Base-by-base conservation (phyloP, 805 yeast species). In the Ogataea corticis region DNA sequence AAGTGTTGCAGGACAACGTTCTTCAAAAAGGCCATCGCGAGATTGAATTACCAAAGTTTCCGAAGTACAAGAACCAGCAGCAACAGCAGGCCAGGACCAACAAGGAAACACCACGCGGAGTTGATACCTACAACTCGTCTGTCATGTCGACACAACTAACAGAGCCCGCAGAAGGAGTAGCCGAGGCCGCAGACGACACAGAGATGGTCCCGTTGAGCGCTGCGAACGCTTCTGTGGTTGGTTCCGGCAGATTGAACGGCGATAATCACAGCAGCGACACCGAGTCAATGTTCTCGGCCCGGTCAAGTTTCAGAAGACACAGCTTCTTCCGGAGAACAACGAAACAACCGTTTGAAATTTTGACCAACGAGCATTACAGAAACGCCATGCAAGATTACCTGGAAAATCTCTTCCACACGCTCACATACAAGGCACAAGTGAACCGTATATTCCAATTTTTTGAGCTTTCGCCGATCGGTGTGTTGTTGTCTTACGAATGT, bases 381-480 rank as follows among this genome's bases (percentile, higher is more conserved):
- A 54, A 66, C 44, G 73, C 71, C 16, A 68, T 94, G 34, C 90
- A 86, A 53, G 70, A 72, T 3, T 94, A 91, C 61, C 71, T 94
- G 44, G 77, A 80, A 37, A 73, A 76, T 14, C 67, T 94, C 49
- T 75, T 85, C 42, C 65, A 72, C 14, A 68, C 76, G 4, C 74
- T 87, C 38, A 76, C 84, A 2, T 73, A 89, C 58, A 77, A 83
- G 40, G 88, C 96, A 0, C 96, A 88, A 56, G 82, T 95, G 0
- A 90, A 89, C 59, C 73, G 85, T 47, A 62, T 94, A 10, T 85
- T 94, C 57, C 91, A 85, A 50, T 94, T 94, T 62, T 80, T 92
- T 48, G 99, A 94, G 58, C 68, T 94, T 13, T 90, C 97, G 0
- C 95, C 96, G 0, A 77, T 94, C 52, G 87, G 96, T 6, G 81